Percentiles rank a stretch among this genome's conserved stretches.
phyloP scores from a whole-genome alignment of 2,329 filamentous ascomycete species.

The Aspergillus novoparasiticus region DNA sequence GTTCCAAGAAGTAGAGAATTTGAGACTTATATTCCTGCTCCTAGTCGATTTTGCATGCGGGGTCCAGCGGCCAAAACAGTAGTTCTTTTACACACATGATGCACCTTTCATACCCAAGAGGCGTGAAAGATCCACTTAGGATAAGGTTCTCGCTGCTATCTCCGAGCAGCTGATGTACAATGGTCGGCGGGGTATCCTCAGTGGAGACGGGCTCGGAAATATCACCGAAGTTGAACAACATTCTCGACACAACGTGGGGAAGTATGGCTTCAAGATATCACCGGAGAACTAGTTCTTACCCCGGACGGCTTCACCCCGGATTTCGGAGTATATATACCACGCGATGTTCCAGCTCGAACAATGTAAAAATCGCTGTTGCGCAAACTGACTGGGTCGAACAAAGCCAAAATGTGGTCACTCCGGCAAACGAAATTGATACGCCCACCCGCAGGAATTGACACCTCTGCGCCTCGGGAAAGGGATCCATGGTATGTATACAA shows the following conservation, averaged over 20 bases:
- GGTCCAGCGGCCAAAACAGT: neutral
- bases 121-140: neutral
- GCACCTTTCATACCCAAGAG: neutral
- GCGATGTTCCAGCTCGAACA: neutral
- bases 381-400: neutral
- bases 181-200: neutral
- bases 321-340: neutral
- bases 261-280: neutral
- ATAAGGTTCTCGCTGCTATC: neutral
- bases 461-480: neutral
- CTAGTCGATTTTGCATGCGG: neutral
- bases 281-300: neutral
- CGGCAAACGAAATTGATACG: neutral
- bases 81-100: neutral
- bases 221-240: neutral
- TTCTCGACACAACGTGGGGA: neutral
- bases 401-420: neutral
- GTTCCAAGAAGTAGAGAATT: neutral
- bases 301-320: neutral
- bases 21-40: neutral
- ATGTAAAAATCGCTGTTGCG: neutral
- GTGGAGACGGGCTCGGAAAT: neutral
- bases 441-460: neutral
- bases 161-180: neutral
- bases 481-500: conserved; percentile 10